Evolutionary conservation across 1,139 yeast genomes (phyloP).

Genomic region (Nematodospora anomalae): DNA sequence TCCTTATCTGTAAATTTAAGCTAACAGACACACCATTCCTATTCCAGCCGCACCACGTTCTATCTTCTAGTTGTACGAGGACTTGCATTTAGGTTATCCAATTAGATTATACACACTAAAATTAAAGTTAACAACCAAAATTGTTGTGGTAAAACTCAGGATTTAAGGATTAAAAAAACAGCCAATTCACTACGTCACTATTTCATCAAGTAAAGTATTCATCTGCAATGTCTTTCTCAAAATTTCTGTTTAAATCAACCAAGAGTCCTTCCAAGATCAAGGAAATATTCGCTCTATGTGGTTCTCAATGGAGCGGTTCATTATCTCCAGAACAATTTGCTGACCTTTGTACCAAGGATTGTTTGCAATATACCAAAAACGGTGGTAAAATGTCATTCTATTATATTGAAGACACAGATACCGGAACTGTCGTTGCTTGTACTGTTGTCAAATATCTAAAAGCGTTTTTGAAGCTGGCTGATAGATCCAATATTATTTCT

Average conservation of each 20-base stretch:
- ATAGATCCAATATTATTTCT: conserved; percentile 27
- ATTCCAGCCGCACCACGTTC: too few relatives aligned
- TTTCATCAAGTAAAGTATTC: not conserved
- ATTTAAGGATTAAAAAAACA: too few relatives aligned
- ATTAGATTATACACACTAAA: too few relatives aligned
- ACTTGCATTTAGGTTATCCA: too few relatives aligned
- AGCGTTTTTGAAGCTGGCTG: conserved; percentile 36
- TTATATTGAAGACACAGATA: conserved; percentile 29
- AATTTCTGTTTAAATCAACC: conserved; percentile 18
- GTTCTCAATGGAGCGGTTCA: conserved; percentile 31
- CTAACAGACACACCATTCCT: too few relatives aligned
- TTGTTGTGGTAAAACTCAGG: too few relatives aligned
- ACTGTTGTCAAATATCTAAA: conserved; percentile 25
- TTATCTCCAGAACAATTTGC: conserved; percentile 29
- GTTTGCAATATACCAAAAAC: conserved; percentile 16
- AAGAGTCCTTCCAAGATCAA: conserved; percentile 29
- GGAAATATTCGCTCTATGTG: conserved; percentile 28
- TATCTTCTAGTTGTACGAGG: too few relatives aligned
- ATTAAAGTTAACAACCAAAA: too few relatives aligned
- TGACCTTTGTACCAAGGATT: conserved; percentile 19
- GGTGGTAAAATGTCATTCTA: conserved; percentile 24
- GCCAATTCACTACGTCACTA: too few relatives aligned
- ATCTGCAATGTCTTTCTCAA: conserved; percentile 2
- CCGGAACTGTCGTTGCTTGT: conserved; percentile 26
- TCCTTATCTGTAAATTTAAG: too few relatives aligned